Base-by-base conservation (phyloP, 2,329 filamentous ascomycete genomes). In the Calonectria leucothoes region DNA sequence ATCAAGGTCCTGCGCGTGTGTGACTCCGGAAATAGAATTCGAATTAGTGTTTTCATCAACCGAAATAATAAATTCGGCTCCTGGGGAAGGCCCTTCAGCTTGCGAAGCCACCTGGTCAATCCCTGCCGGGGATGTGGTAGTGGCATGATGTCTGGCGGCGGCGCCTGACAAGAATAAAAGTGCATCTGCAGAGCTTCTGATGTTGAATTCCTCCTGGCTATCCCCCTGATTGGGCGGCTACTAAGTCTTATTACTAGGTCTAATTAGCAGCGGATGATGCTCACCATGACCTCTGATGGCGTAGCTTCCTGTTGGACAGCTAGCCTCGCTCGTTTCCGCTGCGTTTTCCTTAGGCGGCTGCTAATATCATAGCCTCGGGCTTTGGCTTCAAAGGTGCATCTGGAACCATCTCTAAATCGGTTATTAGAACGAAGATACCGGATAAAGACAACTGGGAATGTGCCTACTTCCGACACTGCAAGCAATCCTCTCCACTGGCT, bases 171-270 rank as follows among this genome's bases (percentile, higher is more conserved):
- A 25, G 14, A 70, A 70, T 8, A 70, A 35, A 10, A 70, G 68
- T 6, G 68, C 68, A 57, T 70, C 68, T 25, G 68, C 68, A 23
- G 68, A 70, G 11, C 42, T 70, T 3, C 42, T 31, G 6, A 70
- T 45, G 11, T 42, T 25, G 15, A 65, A 70, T 12, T 70, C 52
- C 0, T 66, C 68, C 6, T 52, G 65, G 3, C 49, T 52, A 20
- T 52, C 49, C 20, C 6, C 17, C 65, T 67, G 23, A 25, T 39
- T 17, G 11, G 6, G 11, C 4, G 7, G 27, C 29, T 37, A 37
- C n/a, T n/a, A 6, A n/a, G n/a, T 8, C 25, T 51, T 17, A 25
- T 29, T 31, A 6, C 4, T 0, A 15, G 11, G 8, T 70, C 2
- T 55, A 33, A 4, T 15, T n/a, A n/a, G n/a, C n/a, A 0, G 23